Percentiles rank a stretch among this genome's conserved stretches.
These are phyloP conservation scores for Acacia crassicarpa DNA, from an alignment of 306 rosid species.

Conservation along the genomic window DNA sequence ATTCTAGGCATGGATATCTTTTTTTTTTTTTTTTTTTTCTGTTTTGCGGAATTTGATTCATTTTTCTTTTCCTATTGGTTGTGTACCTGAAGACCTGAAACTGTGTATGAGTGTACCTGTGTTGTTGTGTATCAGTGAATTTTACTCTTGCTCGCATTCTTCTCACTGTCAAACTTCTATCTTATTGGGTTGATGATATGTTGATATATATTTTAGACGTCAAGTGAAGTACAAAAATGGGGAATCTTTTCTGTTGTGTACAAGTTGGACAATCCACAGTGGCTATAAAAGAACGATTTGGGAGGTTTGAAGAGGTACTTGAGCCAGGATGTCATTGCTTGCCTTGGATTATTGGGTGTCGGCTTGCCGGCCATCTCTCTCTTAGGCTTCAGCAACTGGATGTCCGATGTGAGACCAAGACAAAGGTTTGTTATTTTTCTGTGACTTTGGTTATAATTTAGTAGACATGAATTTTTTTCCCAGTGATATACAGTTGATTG, in stretches of 20 bases:
- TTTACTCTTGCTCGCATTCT: not conserved
- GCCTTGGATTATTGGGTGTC: conserved; percentile 82
- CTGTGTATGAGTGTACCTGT: not conserved
- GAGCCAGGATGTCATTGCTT: conserved; percentile 93
- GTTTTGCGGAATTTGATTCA: not conserved
- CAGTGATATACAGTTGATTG: conserved; percentile 22
- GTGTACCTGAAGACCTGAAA: not conserved
- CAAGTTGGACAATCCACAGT: conserved; percentile 85
- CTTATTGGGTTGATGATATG: conserved; percentile 7
- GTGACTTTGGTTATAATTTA: conserved; percentile 10
- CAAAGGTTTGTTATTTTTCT: conserved; percentile 64
- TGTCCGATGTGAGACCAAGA: conserved; percentile 86
- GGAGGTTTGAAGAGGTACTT: conserved; percentile 69
- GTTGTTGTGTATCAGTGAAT: not conserved
- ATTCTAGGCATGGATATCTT: not conserved
- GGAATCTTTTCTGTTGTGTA: conserved; percentile 62
- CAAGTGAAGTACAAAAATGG: conserved; percentile 62
- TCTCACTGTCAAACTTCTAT: not conserved
- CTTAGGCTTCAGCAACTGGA: conserved; percentile 92
- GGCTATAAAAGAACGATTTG: conserved; percentile 80
- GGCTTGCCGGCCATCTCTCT: conserved; percentile 76
- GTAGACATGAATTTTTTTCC: not conserved
- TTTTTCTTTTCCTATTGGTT: conserved; percentile 5
- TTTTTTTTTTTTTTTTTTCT: not conserved
- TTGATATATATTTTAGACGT: conserved; percentile 22